phyloP scores from a whole-genome alignment of 768 basidiomycete species.

The Rhodotorula taiwanensis region DNA sequence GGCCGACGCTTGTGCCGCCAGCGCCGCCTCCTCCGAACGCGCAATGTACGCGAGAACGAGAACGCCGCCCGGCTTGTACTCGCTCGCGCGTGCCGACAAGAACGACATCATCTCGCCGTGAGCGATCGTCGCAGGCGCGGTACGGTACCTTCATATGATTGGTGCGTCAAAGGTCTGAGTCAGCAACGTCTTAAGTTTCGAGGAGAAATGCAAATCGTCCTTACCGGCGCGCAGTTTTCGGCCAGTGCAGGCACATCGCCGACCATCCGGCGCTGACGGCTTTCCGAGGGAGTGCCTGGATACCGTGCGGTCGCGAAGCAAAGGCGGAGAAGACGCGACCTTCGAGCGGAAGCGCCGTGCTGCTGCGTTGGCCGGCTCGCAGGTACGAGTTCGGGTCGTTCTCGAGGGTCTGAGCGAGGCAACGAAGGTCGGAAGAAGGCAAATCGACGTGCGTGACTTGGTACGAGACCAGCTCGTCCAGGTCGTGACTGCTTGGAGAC shows the following conservation, averaged over 20 bases:
- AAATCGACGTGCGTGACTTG: slow-evolving; percentile 30
- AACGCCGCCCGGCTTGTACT: slow-evolving; percentile 39
- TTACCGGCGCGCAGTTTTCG: slow-evolving; percentile 30
- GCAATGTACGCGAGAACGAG: slow-evolving; percentile 39
- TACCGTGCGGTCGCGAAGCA: slow-evolving; percentile 31
- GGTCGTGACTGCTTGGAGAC: not conserved
- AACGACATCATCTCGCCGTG: slow-evolving; percentile 39
- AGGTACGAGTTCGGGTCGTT: slow-evolving; percentile 2
- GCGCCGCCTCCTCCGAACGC: slow-evolving; percentile 26
- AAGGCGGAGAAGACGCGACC: slow-evolving; percentile 33
- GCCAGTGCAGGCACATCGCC: slow-evolving; percentile 40
- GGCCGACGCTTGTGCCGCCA: not conserved
- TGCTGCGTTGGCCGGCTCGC: slow-evolving; percentile 5
- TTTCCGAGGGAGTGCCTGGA: slow-evolving; percentile 32
- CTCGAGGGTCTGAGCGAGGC: slow-evolving; percentile 16
- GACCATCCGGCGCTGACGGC: slow-evolving; percentile 38
- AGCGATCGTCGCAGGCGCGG: slow-evolving; percentile 33
- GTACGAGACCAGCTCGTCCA: slow-evolving; percentile 23
- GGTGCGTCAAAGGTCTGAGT: rapidly evolving
- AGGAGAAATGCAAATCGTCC: not conserved
- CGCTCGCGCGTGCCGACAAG: slow-evolving; percentile 36
- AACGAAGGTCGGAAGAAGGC: slow-evolving; percentile 26
- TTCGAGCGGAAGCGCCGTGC: slow-evolving; percentile 13
- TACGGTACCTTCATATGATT: slow-evolving; percentile 29
- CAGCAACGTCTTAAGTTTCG: no score